These are phyloP conservation scores for Pythium folliculosum DNA, from an alignment of 352 stramenopile species.

Conservation along the genomic window DNA sequence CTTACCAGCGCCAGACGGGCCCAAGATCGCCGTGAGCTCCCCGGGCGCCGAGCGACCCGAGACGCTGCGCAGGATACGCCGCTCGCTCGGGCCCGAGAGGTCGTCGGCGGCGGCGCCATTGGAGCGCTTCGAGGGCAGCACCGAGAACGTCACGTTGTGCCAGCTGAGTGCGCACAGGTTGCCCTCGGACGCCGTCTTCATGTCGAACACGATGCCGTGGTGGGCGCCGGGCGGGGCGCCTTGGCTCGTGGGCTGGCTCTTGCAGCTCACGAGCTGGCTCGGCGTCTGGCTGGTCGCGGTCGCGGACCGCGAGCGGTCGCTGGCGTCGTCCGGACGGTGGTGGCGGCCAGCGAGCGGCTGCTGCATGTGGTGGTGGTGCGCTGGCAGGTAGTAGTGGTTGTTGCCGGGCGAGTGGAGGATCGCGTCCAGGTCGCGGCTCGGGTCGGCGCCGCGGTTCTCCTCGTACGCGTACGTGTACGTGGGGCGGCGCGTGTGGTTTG, in stretches of 20 bases:
- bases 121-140: constrained; percentile 26
- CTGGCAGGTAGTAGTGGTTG: constrained; percentile 4
- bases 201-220: constrained; percentile 18
- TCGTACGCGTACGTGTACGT: background rate
- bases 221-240: no score
- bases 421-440: constrained; percentile 9
- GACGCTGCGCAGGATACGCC: constrained; percentile 56
- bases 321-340: background rate
- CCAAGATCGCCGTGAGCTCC: constrained; percentile 71
- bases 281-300: background rate
- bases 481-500: background rate
- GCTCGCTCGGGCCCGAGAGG: constrained; percentile 1
- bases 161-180: constrained; percentile 63
- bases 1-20: constrained; percentile 64
- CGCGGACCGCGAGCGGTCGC: background rate
- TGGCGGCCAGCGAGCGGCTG: background rate
- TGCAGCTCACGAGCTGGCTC: constrained; percentile 8
- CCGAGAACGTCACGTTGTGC: constrained; percentile 64
- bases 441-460: background rate
- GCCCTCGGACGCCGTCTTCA: constrained; percentile 24
- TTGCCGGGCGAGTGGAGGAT: constrained; percentile 20
- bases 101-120: background rate
- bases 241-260: background rate
- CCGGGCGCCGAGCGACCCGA: constrained; percentile 55
- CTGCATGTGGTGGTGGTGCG: constrained; percentile 6